These are phyloP conservation scores for Thraustochytrium sp. DNA, from an alignment of 352 stramenopile species.

Conservation along the genomic window DNA sequence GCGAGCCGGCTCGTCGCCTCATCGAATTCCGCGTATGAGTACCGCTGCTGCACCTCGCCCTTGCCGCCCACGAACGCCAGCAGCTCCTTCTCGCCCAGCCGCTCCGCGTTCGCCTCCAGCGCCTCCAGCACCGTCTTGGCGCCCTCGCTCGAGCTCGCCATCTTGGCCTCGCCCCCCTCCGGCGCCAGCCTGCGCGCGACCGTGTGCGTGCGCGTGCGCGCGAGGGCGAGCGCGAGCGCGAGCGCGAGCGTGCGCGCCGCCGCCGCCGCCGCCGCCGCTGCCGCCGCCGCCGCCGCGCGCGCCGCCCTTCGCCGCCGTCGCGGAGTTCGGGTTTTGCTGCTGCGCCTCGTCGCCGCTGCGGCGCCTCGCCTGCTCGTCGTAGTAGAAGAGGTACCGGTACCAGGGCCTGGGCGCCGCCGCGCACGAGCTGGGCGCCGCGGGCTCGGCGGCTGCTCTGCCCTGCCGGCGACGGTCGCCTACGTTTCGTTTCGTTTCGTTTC, in stretches of 20 bases:
- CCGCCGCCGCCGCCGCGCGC: no score
- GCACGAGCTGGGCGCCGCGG: no score
- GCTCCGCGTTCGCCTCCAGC: not conserved
- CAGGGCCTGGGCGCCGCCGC: no score
- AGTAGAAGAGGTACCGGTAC: not conserved
- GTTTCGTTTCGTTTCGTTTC: no score
- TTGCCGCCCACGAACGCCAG: conserved; percentile 14
- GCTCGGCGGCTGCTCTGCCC: not conserved
- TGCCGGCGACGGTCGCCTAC: not conserved
- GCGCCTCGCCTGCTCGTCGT: not conserved
- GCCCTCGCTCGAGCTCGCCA: not conserved
- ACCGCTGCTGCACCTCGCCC: not conserved
- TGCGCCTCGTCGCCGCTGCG: not conserved
- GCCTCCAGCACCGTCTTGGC: conserved; percentile 29
- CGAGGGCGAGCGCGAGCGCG: not conserved
- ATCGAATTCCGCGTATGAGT: conserved; percentile 40
- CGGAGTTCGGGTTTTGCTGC: not conserved
- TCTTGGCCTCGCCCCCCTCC: not conserved
- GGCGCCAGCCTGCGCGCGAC: not conserved
- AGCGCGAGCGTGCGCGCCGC: no score
- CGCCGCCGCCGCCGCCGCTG: no score
- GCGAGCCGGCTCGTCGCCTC: not conserved
- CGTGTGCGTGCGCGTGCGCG: no score
- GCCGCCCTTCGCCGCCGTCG: not conserved
- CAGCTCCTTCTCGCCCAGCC: conserved; percentile 7